Base-by-base conservation (phyloP, 2,329 filamentous ascomycete species). In the Zymoseptoria tritici region DNA sequence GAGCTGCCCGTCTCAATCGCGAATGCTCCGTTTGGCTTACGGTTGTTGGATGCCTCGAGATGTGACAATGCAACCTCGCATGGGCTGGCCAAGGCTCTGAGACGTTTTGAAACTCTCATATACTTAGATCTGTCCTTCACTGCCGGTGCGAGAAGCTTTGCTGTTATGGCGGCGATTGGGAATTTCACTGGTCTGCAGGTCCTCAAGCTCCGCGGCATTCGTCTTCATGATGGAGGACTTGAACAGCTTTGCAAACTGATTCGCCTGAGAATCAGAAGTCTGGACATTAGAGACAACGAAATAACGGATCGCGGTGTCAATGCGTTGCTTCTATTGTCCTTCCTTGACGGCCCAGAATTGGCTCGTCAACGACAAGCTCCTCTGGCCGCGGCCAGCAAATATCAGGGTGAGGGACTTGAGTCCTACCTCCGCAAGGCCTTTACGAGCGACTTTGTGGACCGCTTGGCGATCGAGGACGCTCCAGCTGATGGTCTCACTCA, bases 31-130 rank as follows among this genome's bases (percentile, higher is more conserved):
- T 82, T 82, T 64, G 76, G 77, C 19, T 68, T 85, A 24, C 80
- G 83, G 29, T 71, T 86, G 4, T 72, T 86, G 7, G 75, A 85
- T 62, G 83, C 83, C 9, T 81, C 81, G 7, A 71, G 76, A 42
- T 85, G 84, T 71, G 76, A 76, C 1, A 86, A 86, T 66, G 77
- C 80, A n/a, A 86, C 83, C 1, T 80, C 81, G 0, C 73, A 72
- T 19, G 79, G 81, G 0, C 75, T 86, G 7, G 75, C 78, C 22
- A 77, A 80, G 60, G 80, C 80, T 0, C 63, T 86, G 22, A 69
- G 75, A 13, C 77, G 78, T 19, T 83, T 86, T 59, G 79, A 81
- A 1, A 73, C 76, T 36, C 71, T 86, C 24, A 74, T 83, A 5
- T 85, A 84, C 62, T 71, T 86, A 16, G 82, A 86, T 67, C 69